Evolutionary conservation across 2,329 filamentous ascomycete species (phyloP), one percentile per base, ranked within the genome.

Genomic region (Diaporthe amygdali): DNA sequence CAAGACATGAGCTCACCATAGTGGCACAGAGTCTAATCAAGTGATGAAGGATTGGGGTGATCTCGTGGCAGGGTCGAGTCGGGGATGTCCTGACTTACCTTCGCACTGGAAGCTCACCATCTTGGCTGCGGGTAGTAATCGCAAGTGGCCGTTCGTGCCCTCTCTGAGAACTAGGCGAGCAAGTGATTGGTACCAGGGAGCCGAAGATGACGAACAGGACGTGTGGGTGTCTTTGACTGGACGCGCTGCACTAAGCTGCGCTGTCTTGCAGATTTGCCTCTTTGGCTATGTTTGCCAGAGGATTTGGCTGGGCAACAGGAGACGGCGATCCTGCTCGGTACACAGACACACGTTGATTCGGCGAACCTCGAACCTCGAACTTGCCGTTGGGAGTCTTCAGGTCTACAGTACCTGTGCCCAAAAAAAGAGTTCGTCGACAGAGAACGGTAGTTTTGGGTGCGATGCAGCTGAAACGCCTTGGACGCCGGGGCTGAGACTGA

Each of bases 21-120:
- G 69, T 68, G 69, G 66, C 69, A 61, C 69, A 46, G 51, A 47
- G 39, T 55, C 68, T 44, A 54, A 64, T 70, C 71, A 67, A 71
- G 52, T 67, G 63, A 71, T 51, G 22, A 49, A 27, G 30, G 44
- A 30, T 46, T 68, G 69, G 22, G 37, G 46, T 66, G 70, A 56
- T 72, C 70, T 72, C 55, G 51, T 70, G 66, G 61, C 47, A 55
- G 54, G 52, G 37, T 47, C 25, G 55, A 59, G 22, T 25, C 41
- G 56, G 37, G 37, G 41, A 51, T 52, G 54, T 55, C 41, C 52
- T 51, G 63, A 66, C 71, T 71, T 71, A 69, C 71, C 39, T 71
- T 72, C 71, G 64, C 71, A 72, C 56, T 64, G 56, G 34, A 72
- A 72, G 71, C 71, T 72, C 52, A 72, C 71, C 71, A 72, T 72